Conservation (phyloP, 148 eudicot species). For the Nepenthes gracilis region DNA sequence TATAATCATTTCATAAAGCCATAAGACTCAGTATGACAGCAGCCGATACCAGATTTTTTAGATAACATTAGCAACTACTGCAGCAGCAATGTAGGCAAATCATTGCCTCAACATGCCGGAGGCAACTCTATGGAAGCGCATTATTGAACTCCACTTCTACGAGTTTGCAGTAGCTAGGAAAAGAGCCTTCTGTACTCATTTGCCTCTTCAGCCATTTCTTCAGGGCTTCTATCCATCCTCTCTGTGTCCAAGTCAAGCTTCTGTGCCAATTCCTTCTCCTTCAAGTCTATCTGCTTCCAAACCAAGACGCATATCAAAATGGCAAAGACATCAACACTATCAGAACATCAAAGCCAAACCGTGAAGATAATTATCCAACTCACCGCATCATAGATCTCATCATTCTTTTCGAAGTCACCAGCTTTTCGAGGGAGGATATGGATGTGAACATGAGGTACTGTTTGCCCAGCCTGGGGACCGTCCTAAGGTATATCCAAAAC, state of each 20-base stretch:
- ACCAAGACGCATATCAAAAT: no score
- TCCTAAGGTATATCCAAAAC: slow-evolving; percentile 32
- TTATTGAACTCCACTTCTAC: no score
- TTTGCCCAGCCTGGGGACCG: slow-evolving; percentile 92
- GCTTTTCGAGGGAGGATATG: slow-evolving; percentile 76
- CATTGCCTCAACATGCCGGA: no score
- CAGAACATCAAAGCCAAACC: neutral
- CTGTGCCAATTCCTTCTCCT: slow-evolving; percentile 79
- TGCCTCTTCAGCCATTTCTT: slow-evolving; percentile 84
- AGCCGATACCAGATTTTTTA: no score
- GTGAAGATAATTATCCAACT: slow-evolving; percentile 8
- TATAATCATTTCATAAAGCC: no score
- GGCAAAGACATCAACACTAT: no score
- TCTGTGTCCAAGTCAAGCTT: slow-evolving; percentile 83
- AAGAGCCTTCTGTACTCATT: slow-evolving; percentile 62
- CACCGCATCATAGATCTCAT: slow-evolving; percentile 89
- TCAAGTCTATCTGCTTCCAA: slow-evolving; percentile 43
- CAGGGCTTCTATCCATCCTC: slow-evolving; percentile 68
- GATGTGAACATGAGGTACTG: slow-evolving; percentile 88
- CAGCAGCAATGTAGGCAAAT: no score
- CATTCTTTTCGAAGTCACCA: slow-evolving; percentile 86
- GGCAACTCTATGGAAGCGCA: neutral
- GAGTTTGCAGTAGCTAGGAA: slow-evolving; percentile 9
- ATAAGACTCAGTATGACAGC: no score
- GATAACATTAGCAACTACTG: no score